phyloP scores from a whole-genome alignment of 352 stramenopile genomes.

The Plasmopara viticola region DNA sequence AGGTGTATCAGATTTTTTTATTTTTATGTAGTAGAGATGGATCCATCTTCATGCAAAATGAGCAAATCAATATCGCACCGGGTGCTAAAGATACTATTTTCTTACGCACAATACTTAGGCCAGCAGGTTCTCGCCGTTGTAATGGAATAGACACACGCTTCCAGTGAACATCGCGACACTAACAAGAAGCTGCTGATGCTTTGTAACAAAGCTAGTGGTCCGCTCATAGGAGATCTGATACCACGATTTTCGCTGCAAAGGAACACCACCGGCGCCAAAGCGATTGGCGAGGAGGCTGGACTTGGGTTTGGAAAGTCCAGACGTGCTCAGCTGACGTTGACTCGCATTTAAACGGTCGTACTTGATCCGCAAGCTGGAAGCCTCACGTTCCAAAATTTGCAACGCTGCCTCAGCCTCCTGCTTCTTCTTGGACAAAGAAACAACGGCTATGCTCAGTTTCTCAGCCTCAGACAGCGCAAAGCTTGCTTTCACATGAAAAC shows the following conservation, averaged over 20 bases:
- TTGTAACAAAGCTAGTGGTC: slow-evolving; percentile 52
- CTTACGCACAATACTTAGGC: slow-evolving; percentile 16
- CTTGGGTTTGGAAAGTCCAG: slow-evolving; percentile 58
- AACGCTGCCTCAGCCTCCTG: slow-evolving; percentile 66
- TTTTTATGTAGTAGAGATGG: too few relatives aligned
- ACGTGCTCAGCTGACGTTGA: slow-evolving; percentile 53
- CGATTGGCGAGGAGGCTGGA: slow-evolving; percentile 46
- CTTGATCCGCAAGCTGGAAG: slow-evolving; percentile 66
- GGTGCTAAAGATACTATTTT: neutral
- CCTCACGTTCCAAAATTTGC: slow-evolving; percentile 62
- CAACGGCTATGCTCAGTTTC: slow-evolving; percentile 62
- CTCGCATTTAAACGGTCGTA: slow-evolving; percentile 78
- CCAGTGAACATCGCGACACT: slow-evolving; percentile 74
- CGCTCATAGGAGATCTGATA: slow-evolving; percentile 65
- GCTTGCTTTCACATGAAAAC: slow-evolving; percentile 63
- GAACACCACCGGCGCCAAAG: slow-evolving; percentile 30
- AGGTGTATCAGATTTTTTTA: too few relatives aligned
- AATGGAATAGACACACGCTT: slow-evolving; percentile 73
- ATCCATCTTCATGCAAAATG: neutral
- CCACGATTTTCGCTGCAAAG: slow-evolving; percentile 46
- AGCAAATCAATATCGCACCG: neutral
- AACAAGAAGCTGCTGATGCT: slow-evolving; percentile 66
- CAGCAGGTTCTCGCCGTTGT: slow-evolving; percentile 78
- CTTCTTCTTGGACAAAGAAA: slow-evolving; percentile 74
- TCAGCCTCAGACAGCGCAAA: slow-evolving; percentile 75